Conservation (phyloP, 2,329 filamentous ascomycete genomes). For the Paecilomyces sp. region DNA sequence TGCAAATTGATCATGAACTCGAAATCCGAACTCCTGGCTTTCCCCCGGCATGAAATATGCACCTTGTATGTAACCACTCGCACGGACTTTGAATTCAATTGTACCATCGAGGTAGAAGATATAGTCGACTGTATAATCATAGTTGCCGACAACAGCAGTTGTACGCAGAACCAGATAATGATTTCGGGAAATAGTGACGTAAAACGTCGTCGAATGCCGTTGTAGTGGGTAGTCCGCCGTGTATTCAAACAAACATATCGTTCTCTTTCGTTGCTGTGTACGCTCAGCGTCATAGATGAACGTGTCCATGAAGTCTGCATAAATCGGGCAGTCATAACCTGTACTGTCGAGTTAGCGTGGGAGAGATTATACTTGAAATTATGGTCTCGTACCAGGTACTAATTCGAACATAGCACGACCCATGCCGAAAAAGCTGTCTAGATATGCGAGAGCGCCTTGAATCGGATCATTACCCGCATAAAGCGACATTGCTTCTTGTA, state of each 20-base stretch:
- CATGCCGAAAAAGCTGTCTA: conserved; percentile 26
- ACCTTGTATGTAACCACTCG: conserved; percentile 34
- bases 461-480: conserved; percentile 36
- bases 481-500: conserved; percentile 48
- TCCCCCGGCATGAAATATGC: conserved; percentile 14
- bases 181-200: conserved; percentile 42
- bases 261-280: conserved; percentile 32
- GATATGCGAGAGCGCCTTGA: conserved; percentile 16
- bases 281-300: conserved; percentile 28
- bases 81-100: conserved; percentile 36
- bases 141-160: conserved; percentile 37
- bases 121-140: conserved; percentile 40
- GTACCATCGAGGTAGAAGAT: conserved; percentile 35
- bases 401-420: conserved; percentile 13
- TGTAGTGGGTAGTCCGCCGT: conserved; percentile 44
- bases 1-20: conserved; percentile 24
- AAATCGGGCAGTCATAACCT: conserved; percentile 17
- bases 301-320: conserved; percentile 18
- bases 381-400: conserved; percentile 9
- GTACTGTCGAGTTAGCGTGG: too few relatives aligned
- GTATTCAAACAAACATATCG: conserved; percentile 52
- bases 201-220: conserved; percentile 38
- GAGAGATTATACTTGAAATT: too few relatives aligned
- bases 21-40: conserved; percentile 27
- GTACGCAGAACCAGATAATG: conserved; percentile 30